Percentiles rank a stretch among this genome's conserved stretches.
phyloP scores from a whole-genome alignment of 345 rosid genomes.

The Eucalyptus sp. region DNA sequence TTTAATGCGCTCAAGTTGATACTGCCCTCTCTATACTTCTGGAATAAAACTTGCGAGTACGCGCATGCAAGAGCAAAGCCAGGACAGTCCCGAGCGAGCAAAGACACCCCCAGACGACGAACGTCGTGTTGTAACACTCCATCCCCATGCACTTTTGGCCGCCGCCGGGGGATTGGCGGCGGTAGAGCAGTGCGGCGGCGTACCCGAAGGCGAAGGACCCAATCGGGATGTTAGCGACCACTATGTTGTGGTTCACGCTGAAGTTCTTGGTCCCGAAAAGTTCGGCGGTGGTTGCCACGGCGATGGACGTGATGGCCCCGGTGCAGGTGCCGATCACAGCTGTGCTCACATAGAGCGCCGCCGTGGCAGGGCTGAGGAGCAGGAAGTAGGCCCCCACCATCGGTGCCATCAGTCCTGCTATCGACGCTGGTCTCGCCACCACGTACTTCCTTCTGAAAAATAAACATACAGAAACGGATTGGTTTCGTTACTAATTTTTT shows the following conservation, averaged over 20 bases:
- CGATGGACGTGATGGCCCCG: slow-evolving; percentile 69
- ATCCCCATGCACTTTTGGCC: slow-evolving; percentile 55
- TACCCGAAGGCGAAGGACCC: slow-evolving; percentile 74
- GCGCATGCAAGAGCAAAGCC: slow-evolving; percentile 33
- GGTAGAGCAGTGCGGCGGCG: slow-evolving; percentile 60
- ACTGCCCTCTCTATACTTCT: not conserved
- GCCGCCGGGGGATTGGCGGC: not conserved
- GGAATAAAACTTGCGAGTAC: slow-evolving; percentile 42
- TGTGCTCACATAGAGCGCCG: slow-evolving; percentile 50
- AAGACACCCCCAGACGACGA: slow-evolving; percentile 61
- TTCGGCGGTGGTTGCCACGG: slow-evolving; percentile 61
- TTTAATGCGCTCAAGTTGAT: not conserved
- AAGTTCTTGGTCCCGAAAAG: slow-evolving; percentile 69
- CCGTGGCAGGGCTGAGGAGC: slow-evolving; percentile 23
- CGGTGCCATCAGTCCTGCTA: slow-evolving; percentile 43
- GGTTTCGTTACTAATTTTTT: not conserved
- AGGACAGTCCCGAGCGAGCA: slow-evolving; percentile 42
- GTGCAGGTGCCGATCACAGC: slow-evolving; percentile 54
- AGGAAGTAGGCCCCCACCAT: slow-evolving; percentile 55
- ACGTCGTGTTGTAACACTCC: slow-evolving; percentile 50
- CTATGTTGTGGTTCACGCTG: slow-evolving; percentile 74
- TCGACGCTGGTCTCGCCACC: slow-evolving; percentile 42
- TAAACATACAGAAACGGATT: not conserved
- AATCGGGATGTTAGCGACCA: slow-evolving; percentile 69
- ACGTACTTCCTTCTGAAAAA: slow-evolving; percentile 28